Base-by-base conservation (phyloP, 2,329 filamentous ascomycete species). In the Colletotrichum zoysiae region DNA sequence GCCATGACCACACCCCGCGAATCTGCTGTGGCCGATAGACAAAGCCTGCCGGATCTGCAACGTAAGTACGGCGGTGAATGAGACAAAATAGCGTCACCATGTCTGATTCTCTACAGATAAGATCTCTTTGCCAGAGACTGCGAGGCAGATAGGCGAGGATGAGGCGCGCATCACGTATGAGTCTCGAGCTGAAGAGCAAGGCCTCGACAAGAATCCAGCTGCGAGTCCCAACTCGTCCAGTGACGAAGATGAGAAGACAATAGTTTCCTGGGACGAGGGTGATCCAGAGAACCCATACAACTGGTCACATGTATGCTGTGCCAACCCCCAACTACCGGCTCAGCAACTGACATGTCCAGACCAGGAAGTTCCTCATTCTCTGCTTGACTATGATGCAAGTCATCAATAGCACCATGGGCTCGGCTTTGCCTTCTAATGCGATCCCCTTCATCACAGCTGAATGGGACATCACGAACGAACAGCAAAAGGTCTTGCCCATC, bases 341-440 rank as follows among this genome's bases (percentile, higher is more conserved):
- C 30, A n/a, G 16, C 18, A 20, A 46, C 5, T 53, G 46, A 74
- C 51, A 42, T 18, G n/a, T 16, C n/a, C 73, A 90, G 86, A 75
- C 75, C 61, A 88, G 85, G 75, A 93, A 92, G 77, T 74, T 80
- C 1, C 81, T 83, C 48, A 84, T 92, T 7, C 77, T 91, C 2
- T 76, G 88, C 35, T 84, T 87, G 0, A 86, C 86, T 1, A 88
- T 90, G 81, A 78, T 87, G 74, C 84, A 87, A 65, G 90, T 93
- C 55, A 83, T 92, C 77, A 93, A 93, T 78, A 90, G 87, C 35
- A 93, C 91, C 12, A 88, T 93, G 81, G 88, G 88, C 1, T 91
- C 88, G 53, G 85, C 90, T 0, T 83, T 93, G 6, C 89, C 91
- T 1, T 89, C 89, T 67, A 91, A 91, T 78, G 89, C 89, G 18